phyloP scores from a whole-genome alignment of 805 yeast genomes.

The Candida boidinii region DNA sequence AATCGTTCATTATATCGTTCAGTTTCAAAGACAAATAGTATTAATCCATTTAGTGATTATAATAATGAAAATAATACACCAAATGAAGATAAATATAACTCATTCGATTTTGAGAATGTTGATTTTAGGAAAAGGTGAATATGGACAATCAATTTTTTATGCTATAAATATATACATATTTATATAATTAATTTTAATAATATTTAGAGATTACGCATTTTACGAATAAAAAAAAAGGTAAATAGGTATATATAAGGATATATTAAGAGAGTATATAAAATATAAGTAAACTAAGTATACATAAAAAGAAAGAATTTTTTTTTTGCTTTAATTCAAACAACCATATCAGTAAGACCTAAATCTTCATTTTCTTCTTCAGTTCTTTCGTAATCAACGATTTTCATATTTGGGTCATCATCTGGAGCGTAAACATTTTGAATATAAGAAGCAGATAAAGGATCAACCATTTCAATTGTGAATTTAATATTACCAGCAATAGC shows the following conservation, averaged over 20 bases:
- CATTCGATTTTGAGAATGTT: too few relatives aligned
- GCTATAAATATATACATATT: too few relatives aligned
- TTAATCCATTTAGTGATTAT: constrained; percentile 19
- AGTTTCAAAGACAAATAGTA: constrained; percentile 16
- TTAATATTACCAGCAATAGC: constrained; percentile 77
- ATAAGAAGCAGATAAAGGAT: constrained; percentile 91
- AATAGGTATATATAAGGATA: background rate
- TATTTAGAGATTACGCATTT: too few relatives aligned
- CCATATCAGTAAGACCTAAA: constrained; percentile 64
- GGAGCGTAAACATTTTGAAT: constrained; percentile 99
- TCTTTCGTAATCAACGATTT: constrained; percentile 82
- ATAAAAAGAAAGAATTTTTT: too few relatives aligned
- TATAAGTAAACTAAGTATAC: too few relatives aligned
- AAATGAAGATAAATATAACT: too few relatives aligned
- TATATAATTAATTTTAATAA: too few relatives aligned
- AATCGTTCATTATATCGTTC: constrained; percentile 16
- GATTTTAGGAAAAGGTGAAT: too few relatives aligned
- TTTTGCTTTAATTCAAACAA: background rate
- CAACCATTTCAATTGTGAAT: constrained; percentile 84
- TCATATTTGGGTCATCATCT: constrained; percentile 95
- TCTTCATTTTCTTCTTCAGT: constrained; percentile 85
- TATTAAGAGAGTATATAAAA: background rate
- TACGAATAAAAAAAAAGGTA: background rate
- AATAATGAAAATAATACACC: background rate
- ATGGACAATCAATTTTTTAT: too few relatives aligned